Percentiles rank a stretch among this genome's conserved stretches.
phyloP scores from a whole-genome alignment of 192 early-diverging fungal species.

The Rhizophlyctis rosea region DNA sequence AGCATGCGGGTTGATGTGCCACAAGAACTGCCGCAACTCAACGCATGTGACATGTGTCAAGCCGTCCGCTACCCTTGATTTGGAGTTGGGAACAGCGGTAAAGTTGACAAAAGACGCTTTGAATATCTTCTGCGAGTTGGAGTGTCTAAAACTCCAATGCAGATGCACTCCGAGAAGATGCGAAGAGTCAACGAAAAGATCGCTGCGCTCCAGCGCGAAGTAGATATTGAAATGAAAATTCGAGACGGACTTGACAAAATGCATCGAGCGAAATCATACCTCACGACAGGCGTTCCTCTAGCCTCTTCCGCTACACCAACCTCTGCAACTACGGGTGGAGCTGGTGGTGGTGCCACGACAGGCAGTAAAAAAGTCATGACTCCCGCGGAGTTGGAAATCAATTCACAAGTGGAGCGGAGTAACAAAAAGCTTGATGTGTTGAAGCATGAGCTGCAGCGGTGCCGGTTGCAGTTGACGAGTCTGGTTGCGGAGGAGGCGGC shows the following conservation, averaged over 20 bases:
- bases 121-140: constrained; percentile 7
- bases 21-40: constrained; percentile 47
- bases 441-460: constrained; percentile 47
- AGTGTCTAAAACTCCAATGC: not conserved
- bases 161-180: constrained; percentile 38
- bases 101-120: not conserved
- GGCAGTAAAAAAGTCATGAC: not conserved
- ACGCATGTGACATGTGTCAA: constrained; percentile 40
- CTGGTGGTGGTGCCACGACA: not conserved
- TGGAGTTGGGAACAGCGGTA: constrained; percentile 32
- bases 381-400: constrained; percentile 30
- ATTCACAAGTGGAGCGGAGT: constrained; percentile 36
- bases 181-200: constrained; percentile 45
- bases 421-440: constrained; percentile 41
- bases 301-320: not conserved
- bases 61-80: constrained; percentile 24
- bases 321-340: not conserved
- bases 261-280: constrained; percentile 32
- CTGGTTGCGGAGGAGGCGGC: constrained; percentile 24
- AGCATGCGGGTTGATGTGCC: constrained; percentile 52
- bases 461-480: constrained; percentile 38
- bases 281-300: not conserved
- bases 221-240: constrained; percentile 59
- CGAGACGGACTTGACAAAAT: constrained; percentile 50
- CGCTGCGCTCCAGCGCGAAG: constrained; percentile 46